These are phyloP conservation scores for Auriscalpium microsporum DNA, from an alignment of 768 basidiomycete genomes.

Conservation along the genomic window DNA sequence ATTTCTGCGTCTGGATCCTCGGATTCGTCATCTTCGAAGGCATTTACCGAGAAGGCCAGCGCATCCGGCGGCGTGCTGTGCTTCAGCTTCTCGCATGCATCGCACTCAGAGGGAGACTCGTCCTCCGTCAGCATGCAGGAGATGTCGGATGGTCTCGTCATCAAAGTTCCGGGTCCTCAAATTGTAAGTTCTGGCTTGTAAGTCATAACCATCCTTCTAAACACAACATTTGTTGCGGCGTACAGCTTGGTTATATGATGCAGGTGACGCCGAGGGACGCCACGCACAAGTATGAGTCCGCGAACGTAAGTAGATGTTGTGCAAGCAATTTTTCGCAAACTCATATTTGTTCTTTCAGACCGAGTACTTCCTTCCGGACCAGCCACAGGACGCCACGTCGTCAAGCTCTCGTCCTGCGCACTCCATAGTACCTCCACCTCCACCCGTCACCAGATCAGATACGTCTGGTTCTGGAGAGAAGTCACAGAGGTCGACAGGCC, in stretches of 20 bases:
- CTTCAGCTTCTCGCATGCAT: slow-evolving; percentile 4
- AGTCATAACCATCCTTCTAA: background rate
- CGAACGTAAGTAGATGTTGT: background rate
- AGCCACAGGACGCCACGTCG: background rate
- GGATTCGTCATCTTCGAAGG: background rate
- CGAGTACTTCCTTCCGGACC: background rate
- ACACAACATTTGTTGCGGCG: background rate
- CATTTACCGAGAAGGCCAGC: background rate
- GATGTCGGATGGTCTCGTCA: slow-evolving; percentile 10
- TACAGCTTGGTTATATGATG: background rate
- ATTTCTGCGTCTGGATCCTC: background rate
- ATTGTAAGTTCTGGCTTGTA: background rate
- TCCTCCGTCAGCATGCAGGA: slow-evolving; percentile 3
- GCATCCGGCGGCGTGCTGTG: slow-evolving; percentile 12
- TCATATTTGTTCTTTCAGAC: background rate
- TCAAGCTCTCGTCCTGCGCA: background rate
- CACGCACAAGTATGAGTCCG: background rate
- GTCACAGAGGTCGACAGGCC: background rate
- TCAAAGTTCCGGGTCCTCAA: slow-evolving; percentile 17
- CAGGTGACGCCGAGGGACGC: background rate
- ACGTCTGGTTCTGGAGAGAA: background rate
- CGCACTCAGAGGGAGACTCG: background rate
- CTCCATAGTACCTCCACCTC: background rate
- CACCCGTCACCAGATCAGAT: background rate
- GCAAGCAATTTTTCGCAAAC: background rate